Evolutionary conservation across 805 yeast species (phyloP).

Genomic region (Isabelozyma rhagii): DNA sequence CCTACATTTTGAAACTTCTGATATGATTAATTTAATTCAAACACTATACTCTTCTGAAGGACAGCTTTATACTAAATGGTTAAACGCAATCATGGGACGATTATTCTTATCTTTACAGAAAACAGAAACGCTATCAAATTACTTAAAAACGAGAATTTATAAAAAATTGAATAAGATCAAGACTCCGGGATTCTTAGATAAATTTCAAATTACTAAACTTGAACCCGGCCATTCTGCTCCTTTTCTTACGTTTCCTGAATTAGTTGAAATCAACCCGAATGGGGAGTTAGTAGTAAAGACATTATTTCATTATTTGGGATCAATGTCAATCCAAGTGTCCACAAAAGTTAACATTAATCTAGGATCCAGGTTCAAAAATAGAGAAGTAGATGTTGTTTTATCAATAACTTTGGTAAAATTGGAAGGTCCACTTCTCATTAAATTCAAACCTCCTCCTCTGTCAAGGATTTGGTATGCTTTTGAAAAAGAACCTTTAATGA

Average conservation of each 20-base stretch:
- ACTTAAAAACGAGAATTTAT: conserved; percentile 56
- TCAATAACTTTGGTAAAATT: conserved; percentile 65
- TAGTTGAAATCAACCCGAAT: conserved; percentile 70
- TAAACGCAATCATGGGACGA: conserved; percentile 84
- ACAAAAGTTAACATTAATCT: conserved; percentile 76
- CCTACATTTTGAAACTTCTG: conserved; percentile 64
- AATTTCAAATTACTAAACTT: conserved; percentile 68
- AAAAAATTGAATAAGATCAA: conserved; percentile 76
- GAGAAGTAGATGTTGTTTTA: conserved; percentile 73
- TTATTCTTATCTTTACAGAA: conserved; percentile 72
- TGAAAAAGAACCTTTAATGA: conserved; percentile 71
- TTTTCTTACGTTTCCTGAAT: conserved; percentile 65
- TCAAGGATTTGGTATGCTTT: conserved; percentile 89
- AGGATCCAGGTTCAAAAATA: conserved; percentile 69
- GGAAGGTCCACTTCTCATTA: conserved; percentile 68
- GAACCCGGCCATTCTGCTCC: conserved; percentile 83
- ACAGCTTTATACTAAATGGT: conserved; percentile 82
- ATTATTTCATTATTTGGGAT: conserved; percentile 70
- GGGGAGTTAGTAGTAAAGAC: conserved; percentile 67
- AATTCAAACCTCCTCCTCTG: conserved; percentile 87
- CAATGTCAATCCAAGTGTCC: conserved; percentile 69
- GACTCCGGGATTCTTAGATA: conserved; percentile 84
- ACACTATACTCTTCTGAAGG: conserved; percentile 79
- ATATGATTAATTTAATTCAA: conserved; percentile 72
- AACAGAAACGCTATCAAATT: conserved; percentile 62